Conservation (phyloP, 805 yeast genomes). For the Lachancea sp. region DNA sequence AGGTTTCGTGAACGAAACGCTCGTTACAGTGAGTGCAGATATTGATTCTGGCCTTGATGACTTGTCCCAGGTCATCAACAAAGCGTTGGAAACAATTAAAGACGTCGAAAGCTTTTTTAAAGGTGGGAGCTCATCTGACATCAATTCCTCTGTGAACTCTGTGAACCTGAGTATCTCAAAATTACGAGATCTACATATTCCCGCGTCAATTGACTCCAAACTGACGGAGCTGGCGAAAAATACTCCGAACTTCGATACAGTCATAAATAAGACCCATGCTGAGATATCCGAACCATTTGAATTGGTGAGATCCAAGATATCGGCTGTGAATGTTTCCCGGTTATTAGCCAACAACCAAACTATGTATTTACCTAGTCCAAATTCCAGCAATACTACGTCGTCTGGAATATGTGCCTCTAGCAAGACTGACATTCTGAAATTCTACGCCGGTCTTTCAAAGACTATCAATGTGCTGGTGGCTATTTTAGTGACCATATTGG, state of each 20-base stretch:
- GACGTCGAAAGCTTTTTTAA: constrained; percentile 52
- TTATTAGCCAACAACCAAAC: constrained; percentile 16
- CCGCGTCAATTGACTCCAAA: constrained; percentile 53
- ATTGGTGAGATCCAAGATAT: constrained; percentile 37
- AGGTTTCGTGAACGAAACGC: constrained; percentile 52
- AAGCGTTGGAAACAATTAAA: constrained; percentile 44
- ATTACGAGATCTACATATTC: constrained; percentile 55
- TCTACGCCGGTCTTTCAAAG: constrained; percentile 32
- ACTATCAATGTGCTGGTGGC: constrained; percentile 35
- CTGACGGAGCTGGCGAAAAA: constrained; percentile 45
- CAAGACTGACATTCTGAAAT: constrained; percentile 35
- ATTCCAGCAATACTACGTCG: constrained; percentile 15
- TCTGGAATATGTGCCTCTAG: constrained; percentile 38
- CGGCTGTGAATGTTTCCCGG: constrained; percentile 28
- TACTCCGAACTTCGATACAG: constrained; percentile 60
- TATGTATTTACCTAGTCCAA: constrained; percentile 38
- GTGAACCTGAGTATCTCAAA: constrained; percentile 55
- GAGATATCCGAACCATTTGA: constrained; percentile 58
- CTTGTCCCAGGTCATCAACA: constrained; percentile 51
- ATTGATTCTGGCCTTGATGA: constrained; percentile 62
- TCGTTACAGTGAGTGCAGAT: constrained; percentile 48
- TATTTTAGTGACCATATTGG: constrained; percentile 36
- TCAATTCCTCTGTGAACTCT: constrained; percentile 34
- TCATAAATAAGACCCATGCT: constrained; percentile 50
- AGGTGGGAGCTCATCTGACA: constrained; percentile 35